Conservation (phyloP, 352 stramenopile species). For the Phytophthora kernoviae region DNA sequence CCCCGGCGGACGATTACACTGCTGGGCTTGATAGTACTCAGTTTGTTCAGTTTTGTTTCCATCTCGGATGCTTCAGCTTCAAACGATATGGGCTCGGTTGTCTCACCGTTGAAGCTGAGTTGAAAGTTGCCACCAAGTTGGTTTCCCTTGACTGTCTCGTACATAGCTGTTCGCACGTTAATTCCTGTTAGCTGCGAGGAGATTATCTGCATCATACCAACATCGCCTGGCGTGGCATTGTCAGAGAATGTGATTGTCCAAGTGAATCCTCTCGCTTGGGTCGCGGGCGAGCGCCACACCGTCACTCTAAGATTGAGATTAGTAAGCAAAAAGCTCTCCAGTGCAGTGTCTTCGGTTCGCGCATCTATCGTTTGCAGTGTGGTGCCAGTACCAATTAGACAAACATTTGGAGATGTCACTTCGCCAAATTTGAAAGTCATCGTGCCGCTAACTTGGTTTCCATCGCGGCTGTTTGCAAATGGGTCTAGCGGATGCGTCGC, state of each 20-base stretch:
- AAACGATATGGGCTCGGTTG: constrained; percentile 90
- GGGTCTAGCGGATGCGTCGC: constrained; percentile 26
- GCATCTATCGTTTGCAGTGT: constrained; percentile 28
- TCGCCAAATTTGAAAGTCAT: constrained; percentile 70
- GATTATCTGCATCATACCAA: constrained; percentile 52
- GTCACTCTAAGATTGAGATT: constrained; percentile 49
- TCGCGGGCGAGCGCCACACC: constrained; percentile 63
- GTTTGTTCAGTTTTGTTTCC: constrained; percentile 90
- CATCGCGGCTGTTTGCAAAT: constrained; percentile 74
- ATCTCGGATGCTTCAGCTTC: constrained; percentile 82
- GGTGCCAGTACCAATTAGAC: constrained; percentile 50
- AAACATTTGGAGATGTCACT: constrained; percentile 39
- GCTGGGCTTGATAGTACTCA: constrained; percentile 92
- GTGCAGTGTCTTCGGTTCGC: constrained; percentile 34
- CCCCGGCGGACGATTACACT: constrained; percentile 83
- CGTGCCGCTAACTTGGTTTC: constrained; percentile 90
- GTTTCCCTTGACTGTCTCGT: constrained; percentile 83
- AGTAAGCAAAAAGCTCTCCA: constrained; percentile 47
- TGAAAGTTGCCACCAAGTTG: constrained; percentile 92
- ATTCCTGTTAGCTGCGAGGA: constrained; percentile 32
- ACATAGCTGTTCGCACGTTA: constrained; percentile 48
- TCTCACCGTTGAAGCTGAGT: constrained; percentile 92
- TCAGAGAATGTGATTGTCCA: constrained; percentile 83
- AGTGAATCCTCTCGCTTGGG: constrained; percentile 72
- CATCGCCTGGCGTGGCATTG: constrained; percentile 76